Percentiles rank a stretch among this genome's conserved stretches.
Evolutionary conservation across 2,329 filamentous ascomycete species (phyloP).

Genomic region (Seiridium cupressi): DNA sequence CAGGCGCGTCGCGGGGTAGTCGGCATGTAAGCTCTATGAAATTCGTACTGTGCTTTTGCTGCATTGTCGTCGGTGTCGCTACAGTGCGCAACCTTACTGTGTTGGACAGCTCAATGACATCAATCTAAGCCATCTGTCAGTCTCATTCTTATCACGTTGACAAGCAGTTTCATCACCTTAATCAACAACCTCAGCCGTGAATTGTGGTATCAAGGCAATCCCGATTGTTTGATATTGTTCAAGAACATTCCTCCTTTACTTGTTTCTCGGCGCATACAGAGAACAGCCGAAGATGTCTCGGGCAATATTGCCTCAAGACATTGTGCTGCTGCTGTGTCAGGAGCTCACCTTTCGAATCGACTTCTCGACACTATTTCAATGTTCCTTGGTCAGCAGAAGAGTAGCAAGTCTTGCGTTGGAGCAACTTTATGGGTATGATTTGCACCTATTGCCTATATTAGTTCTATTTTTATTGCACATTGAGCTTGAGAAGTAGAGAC

Average conservation of each 20-base stretch:
- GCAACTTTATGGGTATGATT: constrained; percentile 58
- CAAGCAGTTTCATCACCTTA: background rate
- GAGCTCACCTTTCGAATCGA: constrained; percentile 55
- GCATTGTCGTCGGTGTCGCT: background rate
- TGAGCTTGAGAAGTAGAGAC: background rate
- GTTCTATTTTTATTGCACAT: too few relatives aligned
- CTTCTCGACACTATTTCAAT: constrained; percentile 59
- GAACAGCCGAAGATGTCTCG: constrained; percentile 13
- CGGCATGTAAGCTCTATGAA: background rate
- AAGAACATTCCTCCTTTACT: background rate
- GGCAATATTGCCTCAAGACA: constrained; percentile 50
- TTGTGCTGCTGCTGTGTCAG: constrained; percentile 59
- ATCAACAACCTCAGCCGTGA: background rate
- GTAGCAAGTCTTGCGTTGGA: constrained; percentile 59
- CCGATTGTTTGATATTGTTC: background rate
- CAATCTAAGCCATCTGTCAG: background rate
- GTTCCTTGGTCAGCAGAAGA: constrained; percentile 52
- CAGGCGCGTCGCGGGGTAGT: constrained; percentile 26
- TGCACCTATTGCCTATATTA: too few relatives aligned
- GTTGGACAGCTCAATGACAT: background rate
- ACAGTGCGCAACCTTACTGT: background rate
- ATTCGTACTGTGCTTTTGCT: background rate
- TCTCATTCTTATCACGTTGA: background rate
- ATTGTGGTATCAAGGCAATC: background rate
- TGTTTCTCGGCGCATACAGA: background rate